A percentile compares a stretch with the other conserved stretches of the same genome.
Conservation (phyloP, 805 yeast species). For the Suhomyces emberorum region DNA sequence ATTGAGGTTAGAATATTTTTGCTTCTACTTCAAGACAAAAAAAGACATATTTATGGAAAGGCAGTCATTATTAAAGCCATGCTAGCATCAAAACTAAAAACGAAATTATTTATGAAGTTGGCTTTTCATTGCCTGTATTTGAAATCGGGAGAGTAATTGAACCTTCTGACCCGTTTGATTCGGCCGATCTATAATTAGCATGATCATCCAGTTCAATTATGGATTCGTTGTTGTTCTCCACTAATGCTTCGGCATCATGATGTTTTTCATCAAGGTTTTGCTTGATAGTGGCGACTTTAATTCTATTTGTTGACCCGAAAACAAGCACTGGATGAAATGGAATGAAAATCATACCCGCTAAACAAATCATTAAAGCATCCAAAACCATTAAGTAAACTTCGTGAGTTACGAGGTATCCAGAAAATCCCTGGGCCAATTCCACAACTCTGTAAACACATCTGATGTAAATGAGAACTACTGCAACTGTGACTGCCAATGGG, state of each 20-base stretch:
- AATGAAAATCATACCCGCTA: conserved; percentile 33
- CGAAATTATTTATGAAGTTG: too few species aligned
- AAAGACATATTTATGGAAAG: too few species aligned
- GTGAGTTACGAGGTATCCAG: conserved; percentile 33
- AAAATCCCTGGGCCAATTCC: conserved; percentile 38
- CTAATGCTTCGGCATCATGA: background rate
- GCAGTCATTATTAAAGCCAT: too few species aligned
- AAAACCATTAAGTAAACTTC: conserved; percentile 37
- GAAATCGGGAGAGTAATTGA: too few species aligned
- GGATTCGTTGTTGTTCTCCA: background rate
- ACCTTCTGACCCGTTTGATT: too few species aligned
- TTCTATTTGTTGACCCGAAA: conserved; percentile 26
- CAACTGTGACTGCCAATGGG: conserved; percentile 32
- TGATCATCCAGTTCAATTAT: too few species aligned
- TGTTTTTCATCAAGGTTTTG: conserved; percentile 19
- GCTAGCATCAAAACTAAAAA: too few species aligned
- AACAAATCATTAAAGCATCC: conserved; percentile 37
- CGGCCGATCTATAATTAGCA: too few species aligned
- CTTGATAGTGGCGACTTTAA: conserved; percentile 27
- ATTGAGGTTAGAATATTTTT: too few species aligned
- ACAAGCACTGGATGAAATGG: conserved; percentile 40
- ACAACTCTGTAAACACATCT: conserved; percentile 37
- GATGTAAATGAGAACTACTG: conserved; percentile 33
- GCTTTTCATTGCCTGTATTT: too few species aligned
- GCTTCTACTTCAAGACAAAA: too few species aligned